A percentile compares a stretch with the other conserved stretches of the same genome.
phyloP scores from a whole-genome alignment of 495 filamentous ascomycete genomes.

The Bombardia bombarda region DNA sequence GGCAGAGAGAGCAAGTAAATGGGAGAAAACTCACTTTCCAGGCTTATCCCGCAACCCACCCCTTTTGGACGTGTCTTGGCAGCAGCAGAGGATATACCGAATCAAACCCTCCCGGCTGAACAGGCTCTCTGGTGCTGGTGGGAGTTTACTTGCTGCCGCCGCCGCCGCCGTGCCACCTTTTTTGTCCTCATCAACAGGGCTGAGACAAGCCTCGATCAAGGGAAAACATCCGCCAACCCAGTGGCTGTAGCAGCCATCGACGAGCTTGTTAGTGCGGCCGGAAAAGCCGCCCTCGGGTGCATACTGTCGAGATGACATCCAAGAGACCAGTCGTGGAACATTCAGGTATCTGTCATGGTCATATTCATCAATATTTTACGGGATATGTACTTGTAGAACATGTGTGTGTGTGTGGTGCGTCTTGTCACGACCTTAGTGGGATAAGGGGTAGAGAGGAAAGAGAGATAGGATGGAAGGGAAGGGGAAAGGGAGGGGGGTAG shows the following conservation, averaged over 20 bases:
- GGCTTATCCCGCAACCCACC: constrained; percentile 94
- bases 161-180: constrained; percentile 2
- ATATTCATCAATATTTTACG: constrained; percentile 1
- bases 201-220: constrained; percentile 71
- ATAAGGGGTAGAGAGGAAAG: too few relatives aligned
- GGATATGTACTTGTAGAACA: background rate
- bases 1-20: constrained; percentile 3
- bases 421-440: constrained; percentile 9
- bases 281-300: constrained; percentile 86
- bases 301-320: constrained; percentile 85
- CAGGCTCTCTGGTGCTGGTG: constrained; percentile 30
- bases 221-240: constrained; percentile 96
- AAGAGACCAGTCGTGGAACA: constrained; percentile 65
- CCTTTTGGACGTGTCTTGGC: constrained; percentile 56
- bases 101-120: constrained; percentile 80
- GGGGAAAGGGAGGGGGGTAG: background rate
- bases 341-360: constrained; percentile 58
- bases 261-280: constrained; percentile 94
- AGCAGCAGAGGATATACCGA: constrained; percentile 82
- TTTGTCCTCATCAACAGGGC: background rate
- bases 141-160: constrained; percentile 10
- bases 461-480: background rate
- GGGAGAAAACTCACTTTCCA: constrained; percentile 56
- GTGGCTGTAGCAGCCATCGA: constrained; percentile 95
- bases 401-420: constrained; percentile 4